Evolutionary conservation across 164 flowering plant genomes (phyloP).

Genomic region (Magnolia kwangsiensis): DNA sequence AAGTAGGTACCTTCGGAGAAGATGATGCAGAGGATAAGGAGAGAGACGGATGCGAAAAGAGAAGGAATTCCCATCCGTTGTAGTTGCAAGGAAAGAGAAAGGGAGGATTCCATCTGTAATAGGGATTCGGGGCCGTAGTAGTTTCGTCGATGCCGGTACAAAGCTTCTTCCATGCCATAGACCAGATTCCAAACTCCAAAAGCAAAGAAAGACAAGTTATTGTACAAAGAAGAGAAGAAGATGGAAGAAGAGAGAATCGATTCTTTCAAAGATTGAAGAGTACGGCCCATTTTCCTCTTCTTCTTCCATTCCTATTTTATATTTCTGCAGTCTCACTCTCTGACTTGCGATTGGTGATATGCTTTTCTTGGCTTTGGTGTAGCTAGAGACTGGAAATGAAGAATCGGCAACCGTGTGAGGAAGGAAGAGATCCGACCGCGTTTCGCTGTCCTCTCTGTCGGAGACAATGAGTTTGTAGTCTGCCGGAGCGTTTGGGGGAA

Average conservation of each 20-base stretch:
- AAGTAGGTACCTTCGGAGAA: neutral
- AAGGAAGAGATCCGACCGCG: neutral
- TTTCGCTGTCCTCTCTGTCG: neutral
- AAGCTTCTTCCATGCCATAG: neutral
- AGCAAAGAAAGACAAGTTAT: neutral
- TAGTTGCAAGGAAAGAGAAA: neutral
- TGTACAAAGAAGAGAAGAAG: neutral
- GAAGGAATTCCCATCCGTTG: neutral
- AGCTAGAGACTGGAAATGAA: neutral
- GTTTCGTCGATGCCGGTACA: neutral
- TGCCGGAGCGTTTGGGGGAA: neutral
- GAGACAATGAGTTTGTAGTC: neutral
- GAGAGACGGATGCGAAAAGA: neutral
- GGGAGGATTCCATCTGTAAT: neutral
- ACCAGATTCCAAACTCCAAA: neutral
- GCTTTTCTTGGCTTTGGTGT: neutral
- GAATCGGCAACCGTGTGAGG: too few species aligned
- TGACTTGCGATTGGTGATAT: neutral
- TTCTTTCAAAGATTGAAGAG: neutral
- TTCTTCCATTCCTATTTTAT: neutral
- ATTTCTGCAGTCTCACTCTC: neutral
- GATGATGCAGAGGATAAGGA: neutral
- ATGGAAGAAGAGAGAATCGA: neutral
- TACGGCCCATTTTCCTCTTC: neutral
- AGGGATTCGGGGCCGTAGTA: neutral